Conservation (phyloP, 306 rosid species). For the Crataegus laevigata region DNA sequence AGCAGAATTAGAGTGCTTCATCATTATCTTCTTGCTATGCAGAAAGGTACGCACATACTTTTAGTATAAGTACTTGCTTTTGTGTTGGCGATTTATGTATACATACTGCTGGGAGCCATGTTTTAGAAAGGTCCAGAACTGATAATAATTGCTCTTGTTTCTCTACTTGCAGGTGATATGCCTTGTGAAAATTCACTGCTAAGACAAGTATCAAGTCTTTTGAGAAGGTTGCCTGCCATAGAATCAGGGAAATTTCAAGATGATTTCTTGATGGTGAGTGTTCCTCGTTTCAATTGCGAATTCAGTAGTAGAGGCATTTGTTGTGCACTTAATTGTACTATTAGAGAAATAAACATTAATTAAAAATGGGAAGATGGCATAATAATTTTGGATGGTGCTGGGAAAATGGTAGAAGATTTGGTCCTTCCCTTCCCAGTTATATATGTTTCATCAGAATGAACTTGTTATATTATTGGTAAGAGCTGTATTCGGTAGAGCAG, state of each 20-base stretch:
- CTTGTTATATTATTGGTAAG: neutral
- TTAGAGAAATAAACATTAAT: neutral
- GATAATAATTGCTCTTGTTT: neutral
- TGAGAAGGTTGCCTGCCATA: constrained; percentile 84
- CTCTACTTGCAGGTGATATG: constrained; percentile 52
- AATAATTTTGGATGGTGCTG: neutral
- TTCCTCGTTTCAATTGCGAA: constrained; percentile 7
- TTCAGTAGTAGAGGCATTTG: constrained; percentile 4
- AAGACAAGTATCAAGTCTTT: constrained; percentile 89
- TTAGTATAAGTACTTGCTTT: neutral
- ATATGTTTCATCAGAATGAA: no score
- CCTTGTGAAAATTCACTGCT: constrained; percentile 80
- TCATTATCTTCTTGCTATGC: no score
- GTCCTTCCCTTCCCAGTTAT: neutral
- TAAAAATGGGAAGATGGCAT: neutral
- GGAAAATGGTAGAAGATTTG: neutral
- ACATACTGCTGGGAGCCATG: neutral
- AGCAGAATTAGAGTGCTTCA: no score
- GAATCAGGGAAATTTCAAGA: constrained; percentile 89
- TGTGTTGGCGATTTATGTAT: neutral
- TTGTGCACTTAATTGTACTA: neutral
- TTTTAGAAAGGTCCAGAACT: constrained; percentile 4
- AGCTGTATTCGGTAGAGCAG: neutral
- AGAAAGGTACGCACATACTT: no score
- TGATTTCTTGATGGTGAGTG: constrained; percentile 90